Evolutionary conservation across 108 stramenopile species (phyloP).

Genomic region (Halocafeteria seosinensis): DNA sequence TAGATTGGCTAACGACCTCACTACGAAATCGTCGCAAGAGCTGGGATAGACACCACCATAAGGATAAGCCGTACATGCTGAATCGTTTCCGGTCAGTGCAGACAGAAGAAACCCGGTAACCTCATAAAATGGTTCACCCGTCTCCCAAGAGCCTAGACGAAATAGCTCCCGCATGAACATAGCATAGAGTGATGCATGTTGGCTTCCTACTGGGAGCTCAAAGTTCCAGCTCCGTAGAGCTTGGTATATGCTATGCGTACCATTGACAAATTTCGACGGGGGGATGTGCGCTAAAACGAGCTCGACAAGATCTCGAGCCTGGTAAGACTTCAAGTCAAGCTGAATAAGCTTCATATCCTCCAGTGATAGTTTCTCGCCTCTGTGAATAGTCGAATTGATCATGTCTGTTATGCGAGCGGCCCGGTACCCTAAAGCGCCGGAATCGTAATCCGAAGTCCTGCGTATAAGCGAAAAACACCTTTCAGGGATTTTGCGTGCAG

Average conservation of each 20-base stretch:
- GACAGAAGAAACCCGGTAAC: neutral
- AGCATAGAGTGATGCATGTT: neutral
- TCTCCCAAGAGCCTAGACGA: neutral
- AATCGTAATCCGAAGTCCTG: too few species aligned
- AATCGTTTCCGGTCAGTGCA: neutral
- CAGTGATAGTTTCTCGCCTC: neutral
- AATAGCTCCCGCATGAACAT: neutral
- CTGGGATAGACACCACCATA: too few species aligned
- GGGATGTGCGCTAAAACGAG: neutral
- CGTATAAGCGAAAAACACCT: too few species aligned
- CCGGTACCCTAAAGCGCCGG: too few species aligned
- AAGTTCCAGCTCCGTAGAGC: neutral
- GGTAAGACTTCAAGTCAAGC: neutral
- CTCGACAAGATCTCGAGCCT: neutral
- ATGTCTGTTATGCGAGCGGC: constrained; percentile 12
- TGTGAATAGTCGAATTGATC: too few species aligned
- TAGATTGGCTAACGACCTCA: neutral
- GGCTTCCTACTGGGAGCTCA: neutral
- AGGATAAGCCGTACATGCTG: neutral
- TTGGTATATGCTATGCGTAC: neutral
- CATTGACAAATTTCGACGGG: neutral
- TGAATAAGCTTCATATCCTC: neutral
- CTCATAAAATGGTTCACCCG: neutral
- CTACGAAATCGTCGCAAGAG: neutral
- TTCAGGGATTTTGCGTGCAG: too few species aligned